A percentile compares a stretch with the other conserved stretches of the same genome.
phyloP scores from a whole-genome alignment of 441 rosid species.

The Erysimum cheiri region DNA sequence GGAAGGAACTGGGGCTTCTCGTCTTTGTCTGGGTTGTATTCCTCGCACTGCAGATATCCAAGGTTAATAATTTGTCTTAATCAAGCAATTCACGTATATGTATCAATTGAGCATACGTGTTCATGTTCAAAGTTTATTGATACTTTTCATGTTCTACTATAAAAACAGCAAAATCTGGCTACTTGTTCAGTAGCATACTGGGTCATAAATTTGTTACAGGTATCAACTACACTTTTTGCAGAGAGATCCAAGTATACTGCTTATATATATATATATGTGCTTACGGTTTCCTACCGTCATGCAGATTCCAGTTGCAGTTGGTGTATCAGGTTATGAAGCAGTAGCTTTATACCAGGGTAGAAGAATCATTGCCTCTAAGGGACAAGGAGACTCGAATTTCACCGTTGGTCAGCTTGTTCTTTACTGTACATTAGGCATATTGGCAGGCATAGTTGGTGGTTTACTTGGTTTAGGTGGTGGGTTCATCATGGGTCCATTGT shows the following conservation, averaged over 20 bases:
- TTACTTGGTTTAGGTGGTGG: slow-evolving; percentile 80
- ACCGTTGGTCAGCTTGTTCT: slow-evolving; percentile 50
- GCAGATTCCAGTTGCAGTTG: slow-evolving; percentile 69
- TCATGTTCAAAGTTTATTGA: slow-evolving; percentile 28
- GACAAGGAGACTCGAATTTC: slow-evolving; percentile 51
- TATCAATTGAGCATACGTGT: background rate
- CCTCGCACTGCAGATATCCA: slow-evolving; percentile 61
- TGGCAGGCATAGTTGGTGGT: slow-evolving; percentile 76
- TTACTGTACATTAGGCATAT: slow-evolving; percentile 56
- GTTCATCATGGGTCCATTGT: slow-evolving; percentile 80
- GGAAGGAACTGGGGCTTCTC: slow-evolving; percentile 77
- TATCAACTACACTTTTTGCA: slow-evolving; percentile 24
- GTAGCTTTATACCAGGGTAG: slow-evolving; percentile 63
- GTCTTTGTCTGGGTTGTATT: slow-evolving; percentile 70
- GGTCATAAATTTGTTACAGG: slow-evolving; percentile 72
- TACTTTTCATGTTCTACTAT: slow-evolving; percentile 35
- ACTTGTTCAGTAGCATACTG: slow-evolving; percentile 69
- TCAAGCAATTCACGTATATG: background rate
- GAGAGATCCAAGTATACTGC: background rate
- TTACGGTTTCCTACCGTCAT: background rate
- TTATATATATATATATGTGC: background rate
- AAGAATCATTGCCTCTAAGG: slow-evolving; percentile 70
- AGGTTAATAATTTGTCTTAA: slow-evolving; percentile 49
- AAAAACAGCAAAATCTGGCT: slow-evolving; percentile 56
- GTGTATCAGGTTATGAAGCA: slow-evolving; percentile 65